Evolutionary conservation across 805 yeast species (phyloP).

Genomic region (Starmerella geochares): DNA sequence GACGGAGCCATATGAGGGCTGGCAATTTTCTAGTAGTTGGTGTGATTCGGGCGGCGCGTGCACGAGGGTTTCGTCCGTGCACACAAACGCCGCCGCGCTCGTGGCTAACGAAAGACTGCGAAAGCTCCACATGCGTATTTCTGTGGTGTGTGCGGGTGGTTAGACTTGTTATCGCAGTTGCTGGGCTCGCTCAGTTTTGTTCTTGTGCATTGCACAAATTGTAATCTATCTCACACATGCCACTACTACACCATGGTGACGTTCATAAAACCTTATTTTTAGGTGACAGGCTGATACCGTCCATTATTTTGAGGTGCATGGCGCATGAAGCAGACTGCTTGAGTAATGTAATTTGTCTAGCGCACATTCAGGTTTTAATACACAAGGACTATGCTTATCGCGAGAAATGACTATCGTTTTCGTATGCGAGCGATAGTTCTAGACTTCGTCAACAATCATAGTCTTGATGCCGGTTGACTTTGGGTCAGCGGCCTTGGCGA

Average conservation of each 20-base stretch:
- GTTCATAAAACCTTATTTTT: not conserved
- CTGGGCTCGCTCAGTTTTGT: not conserved
- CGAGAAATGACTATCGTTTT: no score
- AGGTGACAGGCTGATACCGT: no score
- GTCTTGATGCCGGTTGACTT: slow-evolving; percentile 41
- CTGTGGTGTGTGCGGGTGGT: not conserved
- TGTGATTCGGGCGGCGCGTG: slow-evolving; percentile 1
- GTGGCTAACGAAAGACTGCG: not conserved
- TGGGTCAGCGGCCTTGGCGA: slow-evolving; percentile 36
- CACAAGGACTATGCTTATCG: no score
- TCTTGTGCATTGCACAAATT: not conserved
- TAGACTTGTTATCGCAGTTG: not conserved
- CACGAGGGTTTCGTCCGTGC: not conserved
- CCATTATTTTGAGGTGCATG: no score
- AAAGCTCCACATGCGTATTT: not conserved
- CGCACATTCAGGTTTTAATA: not conserved
- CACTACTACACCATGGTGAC: not conserved
- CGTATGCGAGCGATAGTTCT: not conserved
- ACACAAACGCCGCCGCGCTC: not conserved
- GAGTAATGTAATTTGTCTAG: no score
- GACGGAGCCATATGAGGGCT: not conserved
- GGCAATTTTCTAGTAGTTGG: not conserved
- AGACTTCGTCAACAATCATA: slow-evolving; percentile 29
- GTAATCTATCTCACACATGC: not conserved
- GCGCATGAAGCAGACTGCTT: no score